Evolutionary conservation across 345 rosid species (phyloP).

Genomic region (Litchi chinensis): DNA sequence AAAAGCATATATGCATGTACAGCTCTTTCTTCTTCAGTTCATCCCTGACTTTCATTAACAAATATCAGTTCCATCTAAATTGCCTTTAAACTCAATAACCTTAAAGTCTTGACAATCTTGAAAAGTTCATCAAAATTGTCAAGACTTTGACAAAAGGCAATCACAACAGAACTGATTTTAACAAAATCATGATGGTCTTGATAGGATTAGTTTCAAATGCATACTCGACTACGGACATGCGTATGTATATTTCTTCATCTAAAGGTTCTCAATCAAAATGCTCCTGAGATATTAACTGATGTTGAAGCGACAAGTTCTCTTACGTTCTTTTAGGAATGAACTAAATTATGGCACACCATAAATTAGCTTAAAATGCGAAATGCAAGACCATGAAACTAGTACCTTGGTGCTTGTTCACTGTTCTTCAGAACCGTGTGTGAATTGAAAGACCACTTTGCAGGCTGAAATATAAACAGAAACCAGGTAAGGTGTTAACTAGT

Average conservation of each 20-base stretch:
- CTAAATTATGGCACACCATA: background rate
- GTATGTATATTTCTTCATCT: background rate
- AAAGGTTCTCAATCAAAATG: background rate
- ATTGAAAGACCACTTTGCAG: slow-evolving; percentile 86
- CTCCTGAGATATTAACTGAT: background rate
- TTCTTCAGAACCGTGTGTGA: slow-evolving; percentile 79
- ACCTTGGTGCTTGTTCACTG: slow-evolving; percentile 91
- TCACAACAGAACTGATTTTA: background rate
- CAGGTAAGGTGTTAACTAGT: slow-evolving; percentile 21
- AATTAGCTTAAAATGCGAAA: background rate
- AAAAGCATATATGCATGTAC: too few species aligned
- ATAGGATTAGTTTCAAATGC: background rate
- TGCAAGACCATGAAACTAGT: slow-evolving; percentile 6
- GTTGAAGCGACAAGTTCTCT: background rate
- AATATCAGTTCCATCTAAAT: too few species aligned
- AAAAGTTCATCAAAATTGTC: background rate
- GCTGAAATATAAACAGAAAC: slow-evolving; percentile 49
- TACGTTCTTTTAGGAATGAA: background rate
- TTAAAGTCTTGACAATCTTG: background rate
- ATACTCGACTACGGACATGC: background rate
- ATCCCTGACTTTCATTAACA: too few species aligned
- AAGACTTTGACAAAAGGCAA: background rate
- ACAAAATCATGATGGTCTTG: background rate
- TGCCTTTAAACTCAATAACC: too few species aligned
- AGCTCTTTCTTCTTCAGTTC: too few species aligned